A percentile compares a stretch with the other conserved stretches of the same genome.
phyloP scores from a whole-genome alignment of 2,329 filamentous ascomycete genomes.

The Aspergillus persii region DNA sequence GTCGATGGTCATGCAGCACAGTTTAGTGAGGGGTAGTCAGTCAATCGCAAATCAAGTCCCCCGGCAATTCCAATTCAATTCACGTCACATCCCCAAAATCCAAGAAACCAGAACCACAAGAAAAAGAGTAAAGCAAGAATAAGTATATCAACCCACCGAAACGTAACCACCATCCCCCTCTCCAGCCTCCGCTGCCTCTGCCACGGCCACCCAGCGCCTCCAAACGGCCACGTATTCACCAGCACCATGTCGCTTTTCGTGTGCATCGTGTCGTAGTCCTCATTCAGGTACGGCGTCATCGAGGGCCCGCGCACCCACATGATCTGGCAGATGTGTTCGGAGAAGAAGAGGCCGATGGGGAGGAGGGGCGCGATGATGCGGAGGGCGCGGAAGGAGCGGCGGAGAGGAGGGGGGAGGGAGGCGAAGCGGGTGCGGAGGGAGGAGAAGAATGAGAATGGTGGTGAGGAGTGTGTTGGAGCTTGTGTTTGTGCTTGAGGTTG shows the following conservation, averaged over 20 bases:
- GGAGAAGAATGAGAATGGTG: slow-evolving; percentile 18
- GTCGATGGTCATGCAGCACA: too few species aligned
- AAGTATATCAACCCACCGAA: slow-evolving; percentile 38
- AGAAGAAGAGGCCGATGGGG: slow-evolving; percentile 40
- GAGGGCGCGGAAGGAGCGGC: slow-evolving; percentile 25
- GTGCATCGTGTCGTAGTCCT: slow-evolving; percentile 53
- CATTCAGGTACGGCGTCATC: slow-evolving; percentile 77
- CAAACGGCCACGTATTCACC: slow-evolving; percentile 40
- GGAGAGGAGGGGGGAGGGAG: slow-evolving; percentile 26
- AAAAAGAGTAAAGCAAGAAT: not conserved
- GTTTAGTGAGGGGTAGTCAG: too few species aligned
- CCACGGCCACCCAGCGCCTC: slow-evolving; percentile 52
- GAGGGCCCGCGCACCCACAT: slow-evolving; percentile 52
- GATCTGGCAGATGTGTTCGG: slow-evolving; percentile 40
- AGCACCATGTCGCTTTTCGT: slow-evolving; percentile 42
- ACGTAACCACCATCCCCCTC: slow-evolving; percentile 72
- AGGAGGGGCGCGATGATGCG: slow-evolving; percentile 32
- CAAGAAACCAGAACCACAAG: not conserved
- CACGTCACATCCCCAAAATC: too few species aligned
- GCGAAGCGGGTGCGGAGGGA: slow-evolving; percentile 28
- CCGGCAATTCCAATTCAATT: too few species aligned
- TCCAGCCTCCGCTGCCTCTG: slow-evolving; percentile 54
- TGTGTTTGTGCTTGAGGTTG: not conserved
- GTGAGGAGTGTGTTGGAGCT: not conserved
- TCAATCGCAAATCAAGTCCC: too few species aligned